A percentile compares a stretch with the other conserved stretches of the same genome.
Conservation (phyloP, 2,329 filamentous ascomycete species). For the Alternaria postmessia region DNA sequence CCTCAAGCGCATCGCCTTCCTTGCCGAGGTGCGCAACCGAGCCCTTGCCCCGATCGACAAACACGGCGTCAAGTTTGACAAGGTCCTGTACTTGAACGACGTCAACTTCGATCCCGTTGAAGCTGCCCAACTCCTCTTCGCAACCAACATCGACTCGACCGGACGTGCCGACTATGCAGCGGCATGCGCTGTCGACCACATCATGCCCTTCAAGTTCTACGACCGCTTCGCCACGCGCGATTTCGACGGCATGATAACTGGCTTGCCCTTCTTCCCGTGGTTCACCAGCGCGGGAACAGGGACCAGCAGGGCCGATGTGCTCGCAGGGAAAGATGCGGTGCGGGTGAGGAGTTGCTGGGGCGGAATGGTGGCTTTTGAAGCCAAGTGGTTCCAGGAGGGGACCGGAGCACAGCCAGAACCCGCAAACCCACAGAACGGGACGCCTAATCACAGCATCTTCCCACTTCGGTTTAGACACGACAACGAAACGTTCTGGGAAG, state of each 20-base stretch:
- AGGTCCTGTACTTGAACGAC: conserved; percentile 71
- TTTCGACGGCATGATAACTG: conserved; percentile 67
- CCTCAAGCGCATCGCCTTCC: conserved; percentile 76
- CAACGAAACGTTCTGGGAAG: conserved; percentile 56
- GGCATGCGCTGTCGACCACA: conserved; percentile 75
- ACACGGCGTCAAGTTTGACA: conserved; percentile 64
- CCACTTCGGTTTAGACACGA: conserved; percentile 57
- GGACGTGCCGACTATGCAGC: conserved; percentile 68
- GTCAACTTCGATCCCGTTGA: conserved; percentile 68
- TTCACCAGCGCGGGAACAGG: conserved; percentile 64
- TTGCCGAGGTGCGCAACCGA: conserved; percentile 76
- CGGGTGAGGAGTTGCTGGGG: conserved; percentile 79
- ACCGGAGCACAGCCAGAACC: conserved; percentile 30
- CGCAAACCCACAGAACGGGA: conserved; percentile 7
- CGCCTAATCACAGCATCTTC: conserved; percentile 31
- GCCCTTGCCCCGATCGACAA: conserved; percentile 70
- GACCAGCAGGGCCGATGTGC: conserved; percentile 66
- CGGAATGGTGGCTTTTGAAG: conserved; percentile 75
- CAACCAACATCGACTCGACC: conserved; percentile 62
- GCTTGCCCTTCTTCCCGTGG: conserved; percentile 73
- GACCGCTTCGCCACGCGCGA: conserved; percentile 78
- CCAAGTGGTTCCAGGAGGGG: conserved; percentile 63
- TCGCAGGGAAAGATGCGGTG: conserved; percentile 69
- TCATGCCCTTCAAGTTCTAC: conserved; percentile 73
- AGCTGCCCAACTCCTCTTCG: conserved; percentile 69